Percentiles rank a stretch among this genome's conserved stretches.
phyloP scores from a whole-genome alignment of 352 stramenopile species.

The Phytophthora uliginosa region DNA sequence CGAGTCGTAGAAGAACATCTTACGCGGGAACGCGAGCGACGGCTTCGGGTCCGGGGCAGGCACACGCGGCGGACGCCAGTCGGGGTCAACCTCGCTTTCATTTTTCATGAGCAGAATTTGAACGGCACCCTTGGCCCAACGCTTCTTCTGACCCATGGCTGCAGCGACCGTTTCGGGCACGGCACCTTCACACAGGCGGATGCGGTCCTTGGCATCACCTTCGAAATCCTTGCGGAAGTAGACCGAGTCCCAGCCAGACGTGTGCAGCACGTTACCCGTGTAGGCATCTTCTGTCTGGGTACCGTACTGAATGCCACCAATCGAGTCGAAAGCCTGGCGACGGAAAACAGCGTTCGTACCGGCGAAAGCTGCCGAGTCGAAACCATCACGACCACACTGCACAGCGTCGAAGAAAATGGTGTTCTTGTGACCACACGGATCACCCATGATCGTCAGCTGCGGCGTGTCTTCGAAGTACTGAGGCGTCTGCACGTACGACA shows the following conservation, averaged over 20 bases:
- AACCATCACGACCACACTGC: slow-evolving; percentile 89
- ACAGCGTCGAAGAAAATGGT: slow-evolving; percentile 94
- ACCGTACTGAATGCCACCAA: slow-evolving; percentile 92
- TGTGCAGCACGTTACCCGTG: slow-evolving; percentile 89
- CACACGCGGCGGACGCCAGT: slow-evolving; percentile 87
- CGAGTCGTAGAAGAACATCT: slow-evolving; percentile 94
- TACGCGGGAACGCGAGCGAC: slow-evolving; percentile 81
- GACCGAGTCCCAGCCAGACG: slow-evolving; percentile 85
- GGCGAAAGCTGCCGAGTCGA: slow-evolving; percentile 89
- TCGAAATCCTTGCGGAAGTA: slow-evolving; percentile 95
- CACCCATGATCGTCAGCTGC: slow-evolving; percentile 88
- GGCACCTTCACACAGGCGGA: slow-evolving; percentile 86
- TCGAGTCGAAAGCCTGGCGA: slow-evolving; percentile 90
- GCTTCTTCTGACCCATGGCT: slow-evolving; percentile 89
- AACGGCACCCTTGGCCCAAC: slow-evolving; percentile 91
- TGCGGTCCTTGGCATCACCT: slow-evolving; percentile 86
- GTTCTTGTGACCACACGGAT: slow-evolving; percentile 92
- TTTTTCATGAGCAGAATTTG: slow-evolving; percentile 93
- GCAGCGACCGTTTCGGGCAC: slow-evolving; percentile 88
- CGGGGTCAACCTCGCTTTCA: slow-evolving; percentile 89
- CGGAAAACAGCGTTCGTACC: slow-evolving; percentile 92
- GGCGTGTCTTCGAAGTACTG: slow-evolving; percentile 92
- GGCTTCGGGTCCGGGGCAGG: slow-evolving; percentile 87
- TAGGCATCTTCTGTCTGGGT: slow-evolving; percentile 93
- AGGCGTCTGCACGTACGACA: slow-evolving; percentile 91